These are phyloP conservation scores for Colletotrichum chrysophilum DNA, from an alignment of 2,329 filamentous ascomycete species.

Conservation along the genomic window DNA sequence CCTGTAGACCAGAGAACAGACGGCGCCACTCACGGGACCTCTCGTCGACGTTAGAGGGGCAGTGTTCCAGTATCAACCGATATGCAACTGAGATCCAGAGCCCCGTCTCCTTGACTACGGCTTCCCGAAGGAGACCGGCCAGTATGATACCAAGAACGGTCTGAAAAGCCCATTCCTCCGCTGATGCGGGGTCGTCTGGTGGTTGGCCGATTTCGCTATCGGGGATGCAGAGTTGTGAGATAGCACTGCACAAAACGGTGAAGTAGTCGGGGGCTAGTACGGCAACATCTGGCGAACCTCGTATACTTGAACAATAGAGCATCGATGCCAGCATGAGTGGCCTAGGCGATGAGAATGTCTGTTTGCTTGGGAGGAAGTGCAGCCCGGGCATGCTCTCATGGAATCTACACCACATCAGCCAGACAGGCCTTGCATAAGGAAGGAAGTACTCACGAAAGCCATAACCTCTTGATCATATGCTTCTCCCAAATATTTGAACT, in stretches of 20 bases:
- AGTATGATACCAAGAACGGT: constrained; percentile 46
- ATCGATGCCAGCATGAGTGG: constrained; percentile 49
- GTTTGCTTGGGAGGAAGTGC: constrained; percentile 48
- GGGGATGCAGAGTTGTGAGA: constrained; percentile 44
- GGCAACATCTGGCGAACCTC: constrained; percentile 36
- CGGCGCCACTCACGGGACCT: constrained; percentile 43
- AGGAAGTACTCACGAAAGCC: constrained; percentile 31
- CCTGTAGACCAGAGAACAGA: constrained; percentile 37
- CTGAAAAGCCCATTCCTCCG: constrained; percentile 46
- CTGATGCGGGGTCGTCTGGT: constrained; percentile 24
- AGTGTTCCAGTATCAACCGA: constrained; percentile 44
- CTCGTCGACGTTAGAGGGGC: constrained; percentile 41
- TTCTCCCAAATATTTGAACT: constrained; percentile 36
- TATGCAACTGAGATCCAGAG: constrained; percentile 50
- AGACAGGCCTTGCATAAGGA: not conserved
- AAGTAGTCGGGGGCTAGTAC: constrained; percentile 43
- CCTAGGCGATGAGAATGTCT: constrained; percentile 45
- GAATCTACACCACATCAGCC: constrained; percentile 33
- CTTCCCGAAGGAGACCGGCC: constrained; percentile 44
- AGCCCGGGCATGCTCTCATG: constrained; percentile 48
- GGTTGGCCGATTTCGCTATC: constrained; percentile 29
- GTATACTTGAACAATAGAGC: constrained; percentile 45
- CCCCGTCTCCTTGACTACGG: constrained; percentile 45
- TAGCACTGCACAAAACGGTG: constrained; percentile 39
- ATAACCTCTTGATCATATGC: constrained; percentile 35